Conservation (phyloP, 2,329 filamentous ascomycete species). For the Beauveria pseudobassiana region DNA sequence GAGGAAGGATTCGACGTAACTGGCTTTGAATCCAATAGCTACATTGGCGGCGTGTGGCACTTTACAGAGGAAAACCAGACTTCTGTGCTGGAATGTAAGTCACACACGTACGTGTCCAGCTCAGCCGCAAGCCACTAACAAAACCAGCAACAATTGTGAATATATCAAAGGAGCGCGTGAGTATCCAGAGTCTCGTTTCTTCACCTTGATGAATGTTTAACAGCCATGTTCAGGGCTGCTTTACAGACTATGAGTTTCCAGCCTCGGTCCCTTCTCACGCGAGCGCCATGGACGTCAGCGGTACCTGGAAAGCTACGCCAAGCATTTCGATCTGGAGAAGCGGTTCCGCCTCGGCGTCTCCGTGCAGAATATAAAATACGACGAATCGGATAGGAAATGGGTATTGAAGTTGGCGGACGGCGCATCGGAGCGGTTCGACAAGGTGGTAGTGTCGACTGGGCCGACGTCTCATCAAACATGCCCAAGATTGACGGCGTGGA, state of each 20-base stretch:
- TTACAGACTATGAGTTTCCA: conserved; percentile 29
- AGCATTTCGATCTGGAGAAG: conserved; percentile 23
- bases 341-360: conserved; percentile 20
- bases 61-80: conserved; percentile 31
- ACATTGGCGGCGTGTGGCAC: conserved; percentile 37
- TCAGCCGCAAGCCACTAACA: background rate
- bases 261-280: conserved; percentile 19
- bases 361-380: conserved; percentile 17
- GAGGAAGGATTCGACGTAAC: conserved; percentile 37
- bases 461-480: conserved; percentile 26
- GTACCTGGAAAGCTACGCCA: conserved; percentile 27
- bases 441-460: conserved; percentile 27
- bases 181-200: background rate
- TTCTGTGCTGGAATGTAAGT: conserved; percentile 28
- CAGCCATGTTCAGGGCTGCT: conserved; percentile 20
- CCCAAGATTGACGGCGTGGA: conserved; percentile 29
- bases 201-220: background rate
- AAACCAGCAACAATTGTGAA: conserved; percentile 22
- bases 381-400: conserved; percentile 20
- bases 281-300: conserved; percentile 20
- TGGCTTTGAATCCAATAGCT: conserved; percentile 34
- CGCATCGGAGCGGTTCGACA: conserved; percentile 25
- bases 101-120: background rate
- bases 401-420: conserved; percentile 19
- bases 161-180: conserved; percentile 25